A percentile compares a stretch with the other conserved stretches of the same genome.
phyloP scores from a whole-genome alignment of 805 yeast species.

The Millerozyma miso region DNA sequence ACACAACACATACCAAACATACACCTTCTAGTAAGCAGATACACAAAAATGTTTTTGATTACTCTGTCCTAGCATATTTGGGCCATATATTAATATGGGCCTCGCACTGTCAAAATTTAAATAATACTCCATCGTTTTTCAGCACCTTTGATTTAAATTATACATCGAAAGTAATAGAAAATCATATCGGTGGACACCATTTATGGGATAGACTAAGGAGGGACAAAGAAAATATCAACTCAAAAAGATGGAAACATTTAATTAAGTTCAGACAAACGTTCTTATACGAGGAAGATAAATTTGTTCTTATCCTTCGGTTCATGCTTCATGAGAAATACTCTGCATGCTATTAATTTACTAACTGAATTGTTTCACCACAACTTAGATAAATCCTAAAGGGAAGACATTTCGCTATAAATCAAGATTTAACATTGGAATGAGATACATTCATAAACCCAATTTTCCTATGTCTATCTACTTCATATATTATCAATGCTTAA shows the following conservation, averaged over 20 bases:
- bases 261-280: slow-evolving; percentile 33
- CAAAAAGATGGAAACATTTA: slow-evolving; percentile 41
- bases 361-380: no score
- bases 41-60: slow-evolving; percentile 35
- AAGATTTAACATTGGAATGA: no score
- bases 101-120: slow-evolving; percentile 18
- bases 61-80: slow-evolving; percentile 32
- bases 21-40: slow-evolving; percentile 31
- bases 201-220: slow-evolving; percentile 37
- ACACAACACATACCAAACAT: slow-evolving; percentile 27
- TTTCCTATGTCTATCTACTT: no score
- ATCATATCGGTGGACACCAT: slow-evolving; percentile 34
- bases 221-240: slow-evolving; percentile 27
- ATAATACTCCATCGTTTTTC: slow-evolving; percentile 8
- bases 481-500: no score
- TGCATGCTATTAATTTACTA: background rate
- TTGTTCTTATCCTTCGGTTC: slow-evolving; percentile 31
- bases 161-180: slow-evolving; percentile 12
- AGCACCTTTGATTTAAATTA: slow-evolving; percentile 18
- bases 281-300: slow-evolving; percentile 37
- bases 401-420: no score
- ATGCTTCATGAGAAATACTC: slow-evolving; percentile 37
- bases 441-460: no score
- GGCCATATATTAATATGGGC: slow-evolving; percentile 40
- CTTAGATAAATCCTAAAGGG: no score